Evolutionary conservation across 2,329 filamentous ascomycete genomes (phyloP), one percentile per base, ranked within the genome.

Genomic region (Hypomyces rosellus): DNA sequence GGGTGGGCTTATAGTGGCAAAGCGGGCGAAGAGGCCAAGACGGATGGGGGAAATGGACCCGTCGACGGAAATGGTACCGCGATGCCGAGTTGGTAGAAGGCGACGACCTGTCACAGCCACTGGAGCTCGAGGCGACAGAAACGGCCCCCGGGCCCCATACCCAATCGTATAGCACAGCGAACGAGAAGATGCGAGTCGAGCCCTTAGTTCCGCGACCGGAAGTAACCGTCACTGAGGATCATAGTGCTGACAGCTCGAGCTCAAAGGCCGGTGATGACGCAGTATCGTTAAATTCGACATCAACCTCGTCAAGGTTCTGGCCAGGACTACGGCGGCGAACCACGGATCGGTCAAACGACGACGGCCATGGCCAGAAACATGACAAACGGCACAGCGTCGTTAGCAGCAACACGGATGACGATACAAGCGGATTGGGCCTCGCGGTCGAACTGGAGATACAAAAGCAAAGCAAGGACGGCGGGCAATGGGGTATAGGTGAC

Each of bases 81-180:
- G 93, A 97, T 64, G 93, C 93, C 9, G 93, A 99, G 70, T 80
- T 99, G 3, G 89, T 96, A 34, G 93, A 99, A 63, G 72, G 85
- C 9, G 69, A 73, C 16, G 64, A 64, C 61, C 34, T 54, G 2
- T 53, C 65, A 4, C 43, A 53, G 12, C 42, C 54, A 15, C 58
- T 72, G 46, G 73, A 75, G 54, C 64, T 72, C 30, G 71, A 50
- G 18, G 48, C 57, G 8, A 67, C 64, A n/a, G 54, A 51, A 7
- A 37, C 54, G 9, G 43, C 57, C 16, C 61, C 63, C 14, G 53
- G 62, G 12, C 53, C 59, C 42, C 58, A 52, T 36, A 62, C 58
- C 1, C 59, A 65, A 42, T 61, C 59, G 44, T 70, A 70, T 56
- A 68, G 61, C 51, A 66, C 69, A 2, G 53, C 61, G 15, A 61